phyloP scores from a whole-genome alignment of 345 rosid species.

The Hibiscus mutabilis region DNA sequence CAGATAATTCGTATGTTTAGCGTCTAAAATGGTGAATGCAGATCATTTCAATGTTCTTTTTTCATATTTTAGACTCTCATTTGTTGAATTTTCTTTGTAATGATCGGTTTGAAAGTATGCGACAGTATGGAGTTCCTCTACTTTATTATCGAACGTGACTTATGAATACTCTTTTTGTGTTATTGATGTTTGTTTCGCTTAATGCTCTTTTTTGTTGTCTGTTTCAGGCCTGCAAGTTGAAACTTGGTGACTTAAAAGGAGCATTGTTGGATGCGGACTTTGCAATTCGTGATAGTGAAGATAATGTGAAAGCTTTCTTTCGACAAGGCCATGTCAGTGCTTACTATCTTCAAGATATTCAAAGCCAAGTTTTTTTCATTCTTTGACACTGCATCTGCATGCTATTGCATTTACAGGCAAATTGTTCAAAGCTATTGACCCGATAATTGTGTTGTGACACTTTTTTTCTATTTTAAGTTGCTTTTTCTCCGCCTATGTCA shows the following conservation, averaged over 20 bases:
- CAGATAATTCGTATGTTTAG: neutral
- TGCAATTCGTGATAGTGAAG: conserved; percentile 54
- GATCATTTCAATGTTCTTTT: no score
- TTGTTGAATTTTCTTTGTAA: no score
- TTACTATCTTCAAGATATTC: neutral
- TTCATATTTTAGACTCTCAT: no score
- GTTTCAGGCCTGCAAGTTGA: conserved; percentile 52
- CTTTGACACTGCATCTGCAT: neutral
- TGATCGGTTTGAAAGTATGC: neutral
- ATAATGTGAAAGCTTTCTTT: conserved; percentile 58
- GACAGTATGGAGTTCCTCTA: neutral
- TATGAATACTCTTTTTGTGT: neutral
- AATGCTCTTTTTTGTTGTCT: neutral
- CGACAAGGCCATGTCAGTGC: conserved; percentile 64
- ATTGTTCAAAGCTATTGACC: no score
- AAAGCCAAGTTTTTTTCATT: neutral
- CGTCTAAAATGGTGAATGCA: neutral
- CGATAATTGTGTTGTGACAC: no score
- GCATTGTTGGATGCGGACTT: conserved; percentile 53
- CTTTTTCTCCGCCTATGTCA: conserved; percentile 3
- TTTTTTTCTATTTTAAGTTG: no score
- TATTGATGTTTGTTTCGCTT: neutral
- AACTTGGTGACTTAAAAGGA: conserved; percentile 51
- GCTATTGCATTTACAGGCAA: neutral
- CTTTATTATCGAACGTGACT: neutral